Percentiles rank a stretch among this genome's conserved stretches.
Conservation (phyloP, 441 rosid genomes). For the Adansonia madagascariensis region DNA sequence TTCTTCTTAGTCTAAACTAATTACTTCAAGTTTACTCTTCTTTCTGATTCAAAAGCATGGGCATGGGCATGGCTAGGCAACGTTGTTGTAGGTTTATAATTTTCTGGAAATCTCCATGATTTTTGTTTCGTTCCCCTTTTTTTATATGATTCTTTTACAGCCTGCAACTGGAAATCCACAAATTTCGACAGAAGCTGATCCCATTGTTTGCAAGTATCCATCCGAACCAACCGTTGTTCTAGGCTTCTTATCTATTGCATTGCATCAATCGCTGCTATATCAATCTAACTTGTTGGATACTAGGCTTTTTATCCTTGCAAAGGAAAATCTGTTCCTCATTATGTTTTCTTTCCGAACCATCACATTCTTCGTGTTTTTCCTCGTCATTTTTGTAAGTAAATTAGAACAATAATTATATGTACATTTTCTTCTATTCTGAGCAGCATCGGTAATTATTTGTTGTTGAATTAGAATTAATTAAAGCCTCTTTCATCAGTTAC, state of each 20-base stretch:
- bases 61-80: too few relatives aligned
- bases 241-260: conserved; percentile 23
- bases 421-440: too few relatives aligned
- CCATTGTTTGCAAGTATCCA: conserved; percentile 20
- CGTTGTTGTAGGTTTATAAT: too few relatives aligned
- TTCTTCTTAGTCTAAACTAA: background rate
- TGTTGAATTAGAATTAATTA: background rate
- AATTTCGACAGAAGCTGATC: background rate
- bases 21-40: background rate
- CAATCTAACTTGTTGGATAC: background rate
- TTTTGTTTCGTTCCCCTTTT: background rate
- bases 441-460: too few relatives aligned
- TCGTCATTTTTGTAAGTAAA: background rate
- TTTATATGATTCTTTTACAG: background rate
- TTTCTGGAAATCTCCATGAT: background rate
- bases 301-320: background rate
- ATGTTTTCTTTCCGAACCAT: conserved; percentile 19
- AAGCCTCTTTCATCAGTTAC: background rate
- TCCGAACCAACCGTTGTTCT: conserved; percentile 26
- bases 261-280: background rate
- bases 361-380: conserved; percentile 21
- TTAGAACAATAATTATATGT: background rate
- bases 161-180: conserved; percentile 17
- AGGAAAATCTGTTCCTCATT: conserved; percentile 1
- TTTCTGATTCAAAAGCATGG: background rate